A percentile compares a stretch with the other conserved stretches of the same genome.
Evolutionary conservation across 75 land plant genomes (phyloP).

Genomic region (Cupressus sempervirens): DNA sequence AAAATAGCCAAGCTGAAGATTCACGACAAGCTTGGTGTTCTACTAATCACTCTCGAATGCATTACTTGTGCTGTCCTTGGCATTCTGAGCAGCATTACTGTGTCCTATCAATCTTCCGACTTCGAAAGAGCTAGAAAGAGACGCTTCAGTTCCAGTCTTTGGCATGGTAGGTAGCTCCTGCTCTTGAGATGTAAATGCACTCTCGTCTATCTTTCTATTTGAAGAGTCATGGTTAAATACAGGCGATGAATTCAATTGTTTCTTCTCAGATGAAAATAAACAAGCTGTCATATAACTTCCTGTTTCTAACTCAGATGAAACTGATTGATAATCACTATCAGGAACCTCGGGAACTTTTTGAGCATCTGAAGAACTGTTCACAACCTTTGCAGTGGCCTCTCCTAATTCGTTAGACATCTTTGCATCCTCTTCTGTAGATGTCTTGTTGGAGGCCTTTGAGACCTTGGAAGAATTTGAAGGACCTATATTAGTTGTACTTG

Average conservation of each 20-base stretch:
- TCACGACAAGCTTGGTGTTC: too few relatives aligned
- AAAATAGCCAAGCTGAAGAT: too few relatives aligned
- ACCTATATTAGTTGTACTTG: too few relatives aligned
- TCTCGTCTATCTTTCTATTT: too few relatives aligned
- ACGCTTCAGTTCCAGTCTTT: not conserved
- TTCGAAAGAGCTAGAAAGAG: conserved; percentile 1
- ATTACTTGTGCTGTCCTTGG: not conserved
- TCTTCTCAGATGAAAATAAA: not conserved
- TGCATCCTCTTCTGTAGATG: not conserved
- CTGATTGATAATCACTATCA: not conserved
- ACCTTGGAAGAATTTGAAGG: not conserved
- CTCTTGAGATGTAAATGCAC: conserved; percentile 4
- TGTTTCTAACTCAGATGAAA: not conserved
- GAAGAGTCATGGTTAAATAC: too few relatives aligned
- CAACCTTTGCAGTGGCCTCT: not conserved
- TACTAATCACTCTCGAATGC: too few relatives aligned
- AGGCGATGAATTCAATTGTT: too few relatives aligned
- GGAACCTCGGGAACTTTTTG: not conserved
- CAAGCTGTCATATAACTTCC: not conserved
- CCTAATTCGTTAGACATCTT: not conserved
- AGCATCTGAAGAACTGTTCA: not conserved
- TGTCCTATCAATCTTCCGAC: not conserved
- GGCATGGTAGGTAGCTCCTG: not conserved
- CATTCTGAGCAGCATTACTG: not conserved
- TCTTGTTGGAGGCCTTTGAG: not conserved